Evolutionary conservation across 345 rosid species (phyloP).

Genomic region (Camelina sativa): DNA sequence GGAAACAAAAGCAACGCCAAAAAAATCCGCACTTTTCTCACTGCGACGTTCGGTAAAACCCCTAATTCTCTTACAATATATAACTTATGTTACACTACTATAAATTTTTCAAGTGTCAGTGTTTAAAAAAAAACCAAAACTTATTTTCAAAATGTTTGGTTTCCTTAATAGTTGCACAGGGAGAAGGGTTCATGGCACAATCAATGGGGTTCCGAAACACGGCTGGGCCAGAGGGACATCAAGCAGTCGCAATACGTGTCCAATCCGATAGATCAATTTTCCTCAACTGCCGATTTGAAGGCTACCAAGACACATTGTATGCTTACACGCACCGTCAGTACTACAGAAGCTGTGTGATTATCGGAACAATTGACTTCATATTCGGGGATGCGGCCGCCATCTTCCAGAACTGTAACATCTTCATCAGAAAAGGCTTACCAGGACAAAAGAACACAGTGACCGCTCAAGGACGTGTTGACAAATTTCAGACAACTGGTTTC

Average conservation of each 20-base stretch:
- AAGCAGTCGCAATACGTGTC: constrained; percentile 75
- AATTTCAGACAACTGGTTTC: constrained; percentile 63
- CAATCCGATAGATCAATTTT: constrained; percentile 65
- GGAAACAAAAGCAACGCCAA: constrained; percentile 64
- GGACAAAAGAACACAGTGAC: constrained; percentile 61
- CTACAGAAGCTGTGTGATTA: constrained; percentile 64
- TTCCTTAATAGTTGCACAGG: constrained; percentile 54
- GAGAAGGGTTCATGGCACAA: constrained; percentile 67
- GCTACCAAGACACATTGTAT: constrained; percentile 75
- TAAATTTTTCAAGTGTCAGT: too few species aligned
- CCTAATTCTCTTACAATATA: background rate
- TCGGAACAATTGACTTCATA: constrained; percentile 79
- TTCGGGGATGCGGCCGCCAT: constrained; percentile 79
- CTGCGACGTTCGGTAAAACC: constrained; percentile 68
- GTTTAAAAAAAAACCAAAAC: too few species aligned
- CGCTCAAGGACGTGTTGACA: constrained; percentile 67
- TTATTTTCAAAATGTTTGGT: background rate
- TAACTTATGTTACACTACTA: too few species aligned
- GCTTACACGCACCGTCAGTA: constrained; percentile 82
- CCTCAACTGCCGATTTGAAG: constrained; percentile 81
- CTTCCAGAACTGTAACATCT: constrained; percentile 71
- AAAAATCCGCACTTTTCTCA: constrained; percentile 60
- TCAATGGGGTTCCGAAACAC: constrained; percentile 86
- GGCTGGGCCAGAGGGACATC: constrained; percentile 72
- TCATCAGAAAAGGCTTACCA: constrained; percentile 55